Evolutionary conservation across 2,329 filamentous ascomycete species (phyloP).

Genomic region (Sporothrix curviconia): DNA sequence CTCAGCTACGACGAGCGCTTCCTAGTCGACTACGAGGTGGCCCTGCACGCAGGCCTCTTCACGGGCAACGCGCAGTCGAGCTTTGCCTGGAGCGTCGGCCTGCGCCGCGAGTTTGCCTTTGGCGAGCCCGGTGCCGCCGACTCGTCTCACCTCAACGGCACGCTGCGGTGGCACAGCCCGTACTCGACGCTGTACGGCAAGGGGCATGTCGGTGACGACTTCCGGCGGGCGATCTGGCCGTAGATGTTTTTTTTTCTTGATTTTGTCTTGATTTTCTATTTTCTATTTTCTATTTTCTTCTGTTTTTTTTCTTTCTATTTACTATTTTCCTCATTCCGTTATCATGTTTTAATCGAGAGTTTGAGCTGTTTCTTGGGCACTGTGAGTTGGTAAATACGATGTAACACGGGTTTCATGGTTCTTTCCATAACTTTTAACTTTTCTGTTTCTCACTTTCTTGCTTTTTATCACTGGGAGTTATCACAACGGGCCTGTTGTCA

Average conservation of each 20-base stretch:
- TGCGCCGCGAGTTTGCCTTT: conserved; percentile 30
- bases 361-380: no score
- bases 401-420: no score
- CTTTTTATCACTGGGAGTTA: no score
- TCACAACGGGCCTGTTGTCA: no score
- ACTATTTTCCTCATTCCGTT: no score
- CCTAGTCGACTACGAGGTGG: conserved; percentile 45
- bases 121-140: conserved; percentile 15
- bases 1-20: conserved; percentile 44
- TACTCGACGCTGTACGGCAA: conserved; percentile 29
- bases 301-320: no score
- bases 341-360: no score
- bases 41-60: conserved; percentile 37
- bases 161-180: conserved; percentile 28
- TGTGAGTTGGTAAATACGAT: no score
- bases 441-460: no score
- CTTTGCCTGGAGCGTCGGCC: conserved; percentile 42
- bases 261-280: neutral
- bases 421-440: no score
- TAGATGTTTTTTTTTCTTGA: conserved; percentile 14
- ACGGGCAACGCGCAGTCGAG: conserved; percentile 38
- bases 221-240: conserved; percentile 24
- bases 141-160: conserved; percentile 12
- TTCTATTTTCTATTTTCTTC: neutral
- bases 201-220: conserved; percentile 15